A percentile compares a stretch with the other conserved stretches of the same genome.
Conservation (phyloP, 768 basidiomycete species). For the Kwoniella sp. region DNA sequence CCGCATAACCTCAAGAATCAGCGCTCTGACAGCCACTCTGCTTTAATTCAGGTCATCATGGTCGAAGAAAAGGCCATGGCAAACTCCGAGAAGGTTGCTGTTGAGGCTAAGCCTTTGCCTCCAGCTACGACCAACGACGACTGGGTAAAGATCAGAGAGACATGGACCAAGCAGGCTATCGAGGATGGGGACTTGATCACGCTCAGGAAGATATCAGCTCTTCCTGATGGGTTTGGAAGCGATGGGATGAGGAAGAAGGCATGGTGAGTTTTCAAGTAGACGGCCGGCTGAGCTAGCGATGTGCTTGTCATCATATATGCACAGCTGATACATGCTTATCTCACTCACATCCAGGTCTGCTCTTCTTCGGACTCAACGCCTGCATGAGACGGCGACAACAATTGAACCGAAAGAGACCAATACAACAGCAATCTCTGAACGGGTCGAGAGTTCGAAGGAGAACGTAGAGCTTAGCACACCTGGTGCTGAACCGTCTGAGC, state of each 20-base stretch:
- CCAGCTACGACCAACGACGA: not conserved
- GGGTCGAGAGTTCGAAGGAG: not conserved
- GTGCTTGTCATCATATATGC: too few relatives aligned
- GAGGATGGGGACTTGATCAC: slow-evolving; percentile 32
- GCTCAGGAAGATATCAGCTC: slow-evolving; percentile 45
- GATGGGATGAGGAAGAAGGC: slow-evolving; percentile 46
- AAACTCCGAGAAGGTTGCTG: not conserved
- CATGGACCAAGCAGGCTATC: slow-evolving; percentile 42
- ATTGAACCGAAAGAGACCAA: not conserved
- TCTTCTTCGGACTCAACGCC: slow-evolving; percentile 6
- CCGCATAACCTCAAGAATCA: too few relatives aligned
- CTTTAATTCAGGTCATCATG: not conserved
- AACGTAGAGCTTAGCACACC: not conserved
- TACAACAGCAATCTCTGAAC: not conserved
- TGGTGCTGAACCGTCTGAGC: slow-evolving; percentile 9
- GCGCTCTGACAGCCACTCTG: too few relatives aligned
- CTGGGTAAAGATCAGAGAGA: slow-evolving; percentile 38
- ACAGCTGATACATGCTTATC: too few relatives aligned
- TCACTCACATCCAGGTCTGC: too few relatives aligned
- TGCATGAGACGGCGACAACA: not conserved
- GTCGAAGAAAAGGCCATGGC: not conserved
- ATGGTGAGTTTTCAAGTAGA: too few relatives aligned
- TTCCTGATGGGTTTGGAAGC: slow-evolving; percentile 53
- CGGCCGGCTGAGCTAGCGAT: too few relatives aligned
- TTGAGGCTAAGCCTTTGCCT: not conserved